Evolutionary conservation across 2,329 filamentous ascomycete genomes (phyloP).

Genomic region (Fusarium lyarnte): DNA sequence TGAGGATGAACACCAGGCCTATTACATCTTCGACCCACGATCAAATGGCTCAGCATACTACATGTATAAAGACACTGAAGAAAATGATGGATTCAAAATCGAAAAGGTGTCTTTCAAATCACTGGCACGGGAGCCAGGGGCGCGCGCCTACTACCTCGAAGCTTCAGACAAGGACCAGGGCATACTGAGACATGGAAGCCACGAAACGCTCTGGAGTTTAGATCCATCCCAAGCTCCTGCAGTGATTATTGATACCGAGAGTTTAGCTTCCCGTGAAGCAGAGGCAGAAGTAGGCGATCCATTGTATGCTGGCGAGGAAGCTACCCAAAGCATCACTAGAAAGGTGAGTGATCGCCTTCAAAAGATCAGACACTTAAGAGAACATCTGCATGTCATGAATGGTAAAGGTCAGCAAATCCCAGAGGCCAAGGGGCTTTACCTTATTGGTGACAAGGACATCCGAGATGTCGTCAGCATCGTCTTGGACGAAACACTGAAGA

Average conservation of each 20-base stretch:
- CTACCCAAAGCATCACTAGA: constrained; percentile 20
- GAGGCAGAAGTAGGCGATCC: background rate
- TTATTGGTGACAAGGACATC: constrained; percentile 38
- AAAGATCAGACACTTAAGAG: constrained; percentile 20
- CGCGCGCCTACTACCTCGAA: constrained; percentile 14
- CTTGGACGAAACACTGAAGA: constrained; percentile 25
- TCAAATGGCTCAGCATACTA: constrained; percentile 27
- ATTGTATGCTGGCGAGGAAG: constrained; percentile 12
- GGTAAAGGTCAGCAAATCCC: constrained; percentile 17
- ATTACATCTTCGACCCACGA: constrained; percentile 33
- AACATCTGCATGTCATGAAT: constrained; percentile 27
- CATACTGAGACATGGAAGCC: background rate
- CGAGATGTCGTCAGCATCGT: constrained; percentile 37
- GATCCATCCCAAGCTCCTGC: background rate
- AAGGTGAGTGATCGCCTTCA: constrained; percentile 38
- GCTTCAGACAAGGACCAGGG: constrained; percentile 18
- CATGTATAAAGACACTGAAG: constrained; percentile 18
- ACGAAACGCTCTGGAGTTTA: constrained; percentile 14
- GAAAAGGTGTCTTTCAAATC: constrained; percentile 26
- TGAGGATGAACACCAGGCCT: constrained; percentile 6
- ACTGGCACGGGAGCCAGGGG: constrained; percentile 1
- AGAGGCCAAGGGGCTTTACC: constrained; percentile 29
- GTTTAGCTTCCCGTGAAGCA: background rate
- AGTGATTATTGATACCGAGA: background rate
- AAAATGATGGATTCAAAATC: constrained; percentile 3